phyloP scores from a whole-genome alignment of 495 filamentous ascomycete species.

The Neurospora pannonica region DNA sequence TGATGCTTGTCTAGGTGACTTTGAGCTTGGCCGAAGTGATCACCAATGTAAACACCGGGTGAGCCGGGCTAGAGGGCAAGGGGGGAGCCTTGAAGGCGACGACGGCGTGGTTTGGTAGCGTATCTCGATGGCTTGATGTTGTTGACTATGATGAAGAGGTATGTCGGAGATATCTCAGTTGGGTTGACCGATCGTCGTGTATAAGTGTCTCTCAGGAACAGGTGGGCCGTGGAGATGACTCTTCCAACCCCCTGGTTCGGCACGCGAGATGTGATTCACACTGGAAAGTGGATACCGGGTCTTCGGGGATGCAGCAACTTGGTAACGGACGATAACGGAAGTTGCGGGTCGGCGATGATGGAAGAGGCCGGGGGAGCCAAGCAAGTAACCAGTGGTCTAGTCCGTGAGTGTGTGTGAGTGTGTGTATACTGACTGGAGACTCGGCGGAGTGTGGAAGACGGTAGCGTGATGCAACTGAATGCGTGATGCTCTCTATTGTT shows the following conservation, averaged over 20 bases:
- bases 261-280: constrained; percentile 25
- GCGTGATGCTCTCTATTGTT: neutral
- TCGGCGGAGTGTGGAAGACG: constrained; percentile 2
- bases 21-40: neutral
- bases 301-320: constrained; percentile 3
- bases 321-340: constrained; percentile 17
- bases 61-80: neutral
- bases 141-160: neutral
- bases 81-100: neutral
- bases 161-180: neutral
- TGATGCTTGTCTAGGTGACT: neutral
- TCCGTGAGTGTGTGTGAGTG: neutral
- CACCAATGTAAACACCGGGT: neutral
- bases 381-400: constrained; percentile 1
- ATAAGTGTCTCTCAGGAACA: constrained; percentile 25
- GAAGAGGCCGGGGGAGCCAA: constrained; percentile 15
- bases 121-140: neutral
- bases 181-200: constrained; percentile 22
- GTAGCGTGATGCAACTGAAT: neutral
- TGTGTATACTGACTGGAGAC: neutral
- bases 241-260: constrained; percentile 34
- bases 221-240: constrained; percentile 39
- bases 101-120: neutral
- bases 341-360: neutral
- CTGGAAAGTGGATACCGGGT: constrained; percentile 10